Evolutionary conservation across 2,329 filamentous ascomycete genomes (phyloP).

Genomic region (Chaetothyriales sp.): DNA sequence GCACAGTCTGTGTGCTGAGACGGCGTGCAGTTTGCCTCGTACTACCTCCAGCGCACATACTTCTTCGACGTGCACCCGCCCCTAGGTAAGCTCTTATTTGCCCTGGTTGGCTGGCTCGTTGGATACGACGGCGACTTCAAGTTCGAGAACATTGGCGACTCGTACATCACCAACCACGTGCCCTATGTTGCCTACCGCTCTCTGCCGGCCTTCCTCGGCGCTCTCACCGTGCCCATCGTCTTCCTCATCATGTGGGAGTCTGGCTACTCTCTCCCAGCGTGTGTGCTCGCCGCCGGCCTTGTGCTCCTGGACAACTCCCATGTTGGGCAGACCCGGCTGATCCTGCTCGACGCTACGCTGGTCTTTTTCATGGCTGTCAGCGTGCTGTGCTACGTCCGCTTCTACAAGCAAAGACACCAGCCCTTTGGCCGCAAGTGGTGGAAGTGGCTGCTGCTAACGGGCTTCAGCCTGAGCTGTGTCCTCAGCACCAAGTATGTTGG

Average conservation of each 20-base stretch:
- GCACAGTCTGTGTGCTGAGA: background rate
- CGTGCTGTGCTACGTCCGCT: conserved; percentile 85
- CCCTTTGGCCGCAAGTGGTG: conserved; percentile 95
- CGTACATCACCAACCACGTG: conserved; percentile 91
- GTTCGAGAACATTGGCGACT: conserved; percentile 98
- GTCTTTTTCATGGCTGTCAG: conserved; percentile 95
- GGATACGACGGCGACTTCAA: conserved; percentile 95
- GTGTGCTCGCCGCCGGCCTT: conserved; percentile 69
- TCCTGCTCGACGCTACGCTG: conserved; percentile 84
- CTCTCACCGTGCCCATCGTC: conserved; percentile 81
- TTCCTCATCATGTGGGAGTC: conserved; percentile 99
- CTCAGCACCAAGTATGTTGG: conserved; percentile 98
- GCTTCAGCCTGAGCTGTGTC: conserved; percentile 87
- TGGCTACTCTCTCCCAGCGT: conserved; percentile 88
- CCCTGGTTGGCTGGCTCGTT: conserved; percentile 91
- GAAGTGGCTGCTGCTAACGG: conserved; percentile 96
- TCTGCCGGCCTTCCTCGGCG: conserved; percentile 80
- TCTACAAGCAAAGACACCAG: conserved; percentile 87
- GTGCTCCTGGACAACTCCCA: conserved; percentile 96
- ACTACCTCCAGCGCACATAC: conserved; percentile 91
- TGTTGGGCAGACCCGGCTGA: conserved; percentile 88
- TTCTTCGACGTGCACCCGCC: conserved; percentile 99
- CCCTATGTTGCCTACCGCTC: conserved; percentile 93
- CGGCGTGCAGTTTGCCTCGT: conserved; percentile 37
- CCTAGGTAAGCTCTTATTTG: conserved; percentile 95